A percentile compares a stretch with the other conserved stretches of the same genome.
Evolutionary conservation across 2,329 filamentous ascomycete genomes (phyloP).

Genomic region (Calonectria pauciramosa): DNA sequence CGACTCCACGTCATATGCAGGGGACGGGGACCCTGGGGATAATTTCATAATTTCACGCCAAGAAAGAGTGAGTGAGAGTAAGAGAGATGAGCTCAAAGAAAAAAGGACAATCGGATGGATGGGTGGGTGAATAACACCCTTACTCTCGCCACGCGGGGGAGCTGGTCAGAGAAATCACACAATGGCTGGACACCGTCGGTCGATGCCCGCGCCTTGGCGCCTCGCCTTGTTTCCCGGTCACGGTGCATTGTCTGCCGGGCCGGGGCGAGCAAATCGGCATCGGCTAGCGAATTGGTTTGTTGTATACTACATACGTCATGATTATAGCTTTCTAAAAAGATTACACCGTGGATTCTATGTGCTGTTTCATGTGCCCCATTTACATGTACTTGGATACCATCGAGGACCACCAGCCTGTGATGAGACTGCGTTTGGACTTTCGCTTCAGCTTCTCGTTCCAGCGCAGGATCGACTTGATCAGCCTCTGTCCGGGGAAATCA

Average conservation of each 20-base stretch:
- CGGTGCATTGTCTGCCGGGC: not conserved
- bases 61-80: not conserved
- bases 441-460: slow-evolving; percentile 53
- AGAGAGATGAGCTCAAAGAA: not conserved
- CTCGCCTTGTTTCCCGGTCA: not conserved
- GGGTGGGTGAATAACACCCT: not conserved
- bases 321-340: not conserved
- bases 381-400: slow-evolving; percentile 11
- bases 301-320: not conserved
- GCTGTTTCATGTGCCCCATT: not conserved
- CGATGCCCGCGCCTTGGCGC: not conserved
- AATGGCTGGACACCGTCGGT: not conserved
- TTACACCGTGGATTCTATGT: slow-evolving; percentile 1
- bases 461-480: slow-evolving; percentile 58
- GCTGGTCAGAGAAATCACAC: not conserved
- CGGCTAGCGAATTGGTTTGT: not conserved
- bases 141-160: not conserved
- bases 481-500: slow-evolving; percentile 61
- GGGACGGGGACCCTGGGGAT: slow-evolving; percentile 17
- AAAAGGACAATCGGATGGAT: not conserved
- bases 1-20: slow-evolving; percentile 44
- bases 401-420: not conserved
- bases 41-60: not conserved
- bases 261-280: not conserved
- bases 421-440: not conserved